Percentiles rank a stretch among this genome's conserved stretches.
These are phyloP conservation scores for Toxoplasma gondii DNA, from an alignment of 169 alveolate genomes.

Conservation along the genomic window DNA sequence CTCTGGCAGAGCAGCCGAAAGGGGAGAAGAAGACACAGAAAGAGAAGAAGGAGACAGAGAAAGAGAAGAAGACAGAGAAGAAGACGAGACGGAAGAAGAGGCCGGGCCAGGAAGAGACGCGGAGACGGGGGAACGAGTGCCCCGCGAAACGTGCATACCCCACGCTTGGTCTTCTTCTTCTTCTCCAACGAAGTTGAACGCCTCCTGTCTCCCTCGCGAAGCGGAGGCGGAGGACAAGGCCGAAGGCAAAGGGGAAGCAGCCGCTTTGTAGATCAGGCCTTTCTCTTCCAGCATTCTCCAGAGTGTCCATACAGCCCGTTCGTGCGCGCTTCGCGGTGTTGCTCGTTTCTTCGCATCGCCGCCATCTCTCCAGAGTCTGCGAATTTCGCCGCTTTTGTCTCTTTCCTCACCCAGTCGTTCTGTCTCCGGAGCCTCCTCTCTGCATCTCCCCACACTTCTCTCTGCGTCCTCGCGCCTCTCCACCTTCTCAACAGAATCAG, in stretches of 20 bases:
- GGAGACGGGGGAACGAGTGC: background rate
- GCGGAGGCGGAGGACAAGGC: background rate
- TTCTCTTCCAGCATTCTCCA: conserved; percentile 80
- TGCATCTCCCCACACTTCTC: background rate
- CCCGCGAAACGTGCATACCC: background rate
- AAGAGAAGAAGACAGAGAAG: background rate
- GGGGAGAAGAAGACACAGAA: too few species aligned
- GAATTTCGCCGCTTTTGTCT: background rate
- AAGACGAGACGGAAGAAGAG: background rate
- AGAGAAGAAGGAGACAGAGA: too few species aligned
- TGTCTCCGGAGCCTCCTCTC: background rate
- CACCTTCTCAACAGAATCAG: background rate
- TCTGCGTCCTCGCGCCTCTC: background rate
- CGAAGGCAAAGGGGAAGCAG: background rate
- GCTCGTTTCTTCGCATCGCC: background rate
- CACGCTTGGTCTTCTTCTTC: background rate
- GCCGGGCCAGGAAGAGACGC: background rate
- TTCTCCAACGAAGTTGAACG: background rate
- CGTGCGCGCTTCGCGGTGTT: conserved; percentile 4
- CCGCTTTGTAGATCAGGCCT: conserved; percentile 65
- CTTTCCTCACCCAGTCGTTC: background rate
- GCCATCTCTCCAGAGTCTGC: background rate
- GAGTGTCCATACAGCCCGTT: conserved; percentile 71
- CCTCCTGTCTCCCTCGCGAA: background rate
- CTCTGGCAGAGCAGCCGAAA: too few species aligned